Conservation (phyloP, 129 eudicot genomes). For the Logfia minima region DNA sequence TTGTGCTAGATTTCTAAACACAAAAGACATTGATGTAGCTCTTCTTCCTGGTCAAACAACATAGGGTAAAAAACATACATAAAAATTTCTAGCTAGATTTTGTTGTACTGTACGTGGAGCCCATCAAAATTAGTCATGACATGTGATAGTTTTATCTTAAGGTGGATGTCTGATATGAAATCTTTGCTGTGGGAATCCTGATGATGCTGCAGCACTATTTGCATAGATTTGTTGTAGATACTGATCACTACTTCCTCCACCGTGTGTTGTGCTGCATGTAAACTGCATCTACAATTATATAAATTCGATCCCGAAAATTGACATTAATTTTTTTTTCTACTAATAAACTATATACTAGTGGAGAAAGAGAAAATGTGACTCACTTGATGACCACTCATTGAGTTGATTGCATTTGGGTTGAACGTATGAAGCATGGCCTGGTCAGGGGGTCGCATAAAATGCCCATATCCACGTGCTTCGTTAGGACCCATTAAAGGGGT, state of each 20-base stretch:
- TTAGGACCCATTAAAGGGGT: conserved; percentile 30
- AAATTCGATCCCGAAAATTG: too few relatives aligned
- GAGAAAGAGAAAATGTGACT: conserved; percentile 16
- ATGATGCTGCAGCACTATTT: conserved; percentile 96
- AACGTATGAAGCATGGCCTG: conserved; percentile 44
- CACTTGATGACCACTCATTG: conserved; percentile 59
- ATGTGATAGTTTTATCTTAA: conserved; percentile 3
- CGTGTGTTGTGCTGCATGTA: conserved; percentile 28
- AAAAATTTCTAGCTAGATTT: conserved; percentile 32
- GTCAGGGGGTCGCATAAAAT: conserved; percentile 39
- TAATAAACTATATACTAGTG: too few relatives aligned
- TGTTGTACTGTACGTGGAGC: conserved; percentile 36
- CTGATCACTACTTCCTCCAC: conserved; percentile 26
- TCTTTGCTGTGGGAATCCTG: conserved; percentile 86
- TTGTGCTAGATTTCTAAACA: conserved; percentile 9
- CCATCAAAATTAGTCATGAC: conserved; percentile 15
- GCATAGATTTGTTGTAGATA: conserved; percentile 49
- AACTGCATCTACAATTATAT: conserved; percentile 29
- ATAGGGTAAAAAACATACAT: conserved; percentile 27
- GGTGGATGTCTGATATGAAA: conserved; percentile 30
- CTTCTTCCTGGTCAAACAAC: conserved; percentile 21
- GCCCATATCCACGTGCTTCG: conserved; percentile 38
- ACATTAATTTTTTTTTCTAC: too few relatives aligned
- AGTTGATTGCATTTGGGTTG: conserved; percentile 46
- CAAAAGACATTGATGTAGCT: conserved; percentile 22